These are phyloP conservation scores for Wallemia mellicola DNA, from an alignment of 1,284 basidiomycete species.

Conservation along the genomic window DNA sequence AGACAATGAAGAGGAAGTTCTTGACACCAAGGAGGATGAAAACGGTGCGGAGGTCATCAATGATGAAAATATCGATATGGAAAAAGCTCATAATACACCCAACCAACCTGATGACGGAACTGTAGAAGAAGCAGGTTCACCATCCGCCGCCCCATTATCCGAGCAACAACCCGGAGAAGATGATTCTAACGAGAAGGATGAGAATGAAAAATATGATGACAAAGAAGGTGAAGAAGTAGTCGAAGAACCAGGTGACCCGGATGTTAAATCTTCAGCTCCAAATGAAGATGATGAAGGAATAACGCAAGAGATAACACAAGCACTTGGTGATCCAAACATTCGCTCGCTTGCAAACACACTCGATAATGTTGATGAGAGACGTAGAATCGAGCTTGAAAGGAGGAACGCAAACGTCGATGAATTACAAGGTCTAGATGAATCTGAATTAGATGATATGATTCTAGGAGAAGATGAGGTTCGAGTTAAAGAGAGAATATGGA, in stretches of 20 bases:
- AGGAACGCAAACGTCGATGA: conserved; percentile 21
- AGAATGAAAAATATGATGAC: conserved; percentile 9
- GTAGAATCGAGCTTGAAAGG: background rate
- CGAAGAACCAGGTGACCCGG: conserved; percentile 8
- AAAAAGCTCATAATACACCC: no score
- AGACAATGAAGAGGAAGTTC: no score
- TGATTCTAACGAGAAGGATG: no score
- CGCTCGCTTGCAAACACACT: conserved; percentile 25
- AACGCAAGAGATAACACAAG: conserved; percentile 14
- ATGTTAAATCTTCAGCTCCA: conserved; percentile 12
- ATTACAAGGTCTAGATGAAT: conserved; percentile 58
- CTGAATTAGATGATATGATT: conserved; percentile 56
- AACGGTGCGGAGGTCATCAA: no score
- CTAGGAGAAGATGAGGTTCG: conserved; percentile 57
- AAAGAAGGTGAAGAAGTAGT: conserved; percentile 8
- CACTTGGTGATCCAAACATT: conserved; percentile 18
- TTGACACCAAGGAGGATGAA: no score
- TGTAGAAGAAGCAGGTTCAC: no score
- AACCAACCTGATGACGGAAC: no score
- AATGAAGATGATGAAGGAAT: conserved; percentile 24
- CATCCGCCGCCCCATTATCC: no score
- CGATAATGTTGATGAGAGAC: conserved; percentile 26
- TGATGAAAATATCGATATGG: no score
- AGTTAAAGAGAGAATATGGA: conserved; percentile 84
- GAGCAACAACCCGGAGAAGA: no score